Evolutionary conservation across 1,284 basidiomycete species (phyloP), one percentile per base, ranked within the genome.

Genomic region (Apiotrichum montevideense): DNA sequence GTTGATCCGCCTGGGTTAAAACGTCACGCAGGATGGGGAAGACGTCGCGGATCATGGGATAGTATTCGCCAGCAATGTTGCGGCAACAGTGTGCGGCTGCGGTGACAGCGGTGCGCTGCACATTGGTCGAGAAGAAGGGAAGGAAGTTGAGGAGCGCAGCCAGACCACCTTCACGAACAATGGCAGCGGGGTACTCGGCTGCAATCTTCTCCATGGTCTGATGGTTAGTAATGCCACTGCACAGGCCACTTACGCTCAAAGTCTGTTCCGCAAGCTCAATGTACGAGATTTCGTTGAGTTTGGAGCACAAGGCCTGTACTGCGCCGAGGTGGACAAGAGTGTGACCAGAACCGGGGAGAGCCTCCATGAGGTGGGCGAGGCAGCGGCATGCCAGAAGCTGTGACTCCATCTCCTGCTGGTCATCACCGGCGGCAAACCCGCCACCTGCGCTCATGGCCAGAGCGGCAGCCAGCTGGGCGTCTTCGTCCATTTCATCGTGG

Each of bases 171-270:
- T 96, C 93, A 51, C 90, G 86, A 15, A 96, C 91, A 65, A 97
- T 95, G 10, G 92, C 85, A 58, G 88, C 88, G 1, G 94, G 93
- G 66, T 92, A 91, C 75, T 96, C 94, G 72, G 93, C 90, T 1
- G 92, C 94, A 46, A 97, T 93, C 79, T 97, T 97, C 78, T 96
- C 92, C 79, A 97, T 81, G 0, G 93, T 97, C 92, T 95, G 69
- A 13, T 53, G 6, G 66, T 53, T 11, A 42, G 41, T 7, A 42
- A 21, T 34, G 8, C 2, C 7, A 4, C 13, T 2, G 11, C 8
- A 56, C 53, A 56, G 35, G 9, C 11, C n/a, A 85, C 92, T 80
- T 79, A 95, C 92, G 71, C 90, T 93, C 60, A 97, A 78, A 6
- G 93, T 95, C 77, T 97, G 94, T 73, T 97, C 94, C 7, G 94